Percentiles rank a stretch among this genome's conserved stretches.
These are phyloP conservation scores for Trichoderma parareesei DNA, from an alignment of 495 filamentous ascomycete species.

Conservation along the genomic window DNA sequence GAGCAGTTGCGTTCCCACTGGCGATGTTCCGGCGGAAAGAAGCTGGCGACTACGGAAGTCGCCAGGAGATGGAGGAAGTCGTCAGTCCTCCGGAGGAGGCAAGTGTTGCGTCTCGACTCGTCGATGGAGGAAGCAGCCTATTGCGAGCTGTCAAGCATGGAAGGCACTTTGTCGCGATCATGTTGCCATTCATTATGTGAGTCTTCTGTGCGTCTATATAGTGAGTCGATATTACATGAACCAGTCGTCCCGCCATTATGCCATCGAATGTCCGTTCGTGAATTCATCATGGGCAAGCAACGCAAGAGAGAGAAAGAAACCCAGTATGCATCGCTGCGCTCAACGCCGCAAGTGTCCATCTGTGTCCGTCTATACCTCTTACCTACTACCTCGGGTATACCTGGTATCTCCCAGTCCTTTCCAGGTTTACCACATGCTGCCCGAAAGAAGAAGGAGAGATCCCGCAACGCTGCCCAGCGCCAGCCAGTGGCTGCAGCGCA, in stretches of 20 bases:
- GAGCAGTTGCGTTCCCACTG: not conserved
- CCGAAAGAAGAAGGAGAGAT: not conserved
- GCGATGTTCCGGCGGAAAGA: not conserved
- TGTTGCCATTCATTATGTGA: not conserved
- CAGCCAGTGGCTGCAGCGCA: conserved; percentile 22
- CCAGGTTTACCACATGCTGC: not conserved
- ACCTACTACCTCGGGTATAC: too few relatives aligned
- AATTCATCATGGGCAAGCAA: not conserved
- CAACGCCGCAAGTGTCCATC: too few relatives aligned
- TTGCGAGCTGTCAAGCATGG: too few relatives aligned
- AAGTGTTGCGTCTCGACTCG: too few relatives aligned
- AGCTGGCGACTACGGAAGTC: not conserved
- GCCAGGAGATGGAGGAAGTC: not conserved
- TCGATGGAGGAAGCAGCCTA: too few relatives aligned
- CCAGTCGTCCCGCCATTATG: not conserved
- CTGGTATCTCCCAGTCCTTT: too few relatives aligned
- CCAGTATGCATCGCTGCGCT: too few relatives aligned
- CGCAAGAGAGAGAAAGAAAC: too few relatives aligned
- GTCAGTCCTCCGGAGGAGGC: not conserved
- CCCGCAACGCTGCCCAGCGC: not conserved
- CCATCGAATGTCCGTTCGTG: not conserved
- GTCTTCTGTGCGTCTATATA: not conserved
- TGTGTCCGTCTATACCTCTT: too few relatives aligned
- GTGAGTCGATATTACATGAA: not conserved
- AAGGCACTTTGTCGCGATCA: not conserved